Conservation (phyloP, 2,329 filamentous ascomycete genomes). For the Tolypocladium paradoxum region DNA sequence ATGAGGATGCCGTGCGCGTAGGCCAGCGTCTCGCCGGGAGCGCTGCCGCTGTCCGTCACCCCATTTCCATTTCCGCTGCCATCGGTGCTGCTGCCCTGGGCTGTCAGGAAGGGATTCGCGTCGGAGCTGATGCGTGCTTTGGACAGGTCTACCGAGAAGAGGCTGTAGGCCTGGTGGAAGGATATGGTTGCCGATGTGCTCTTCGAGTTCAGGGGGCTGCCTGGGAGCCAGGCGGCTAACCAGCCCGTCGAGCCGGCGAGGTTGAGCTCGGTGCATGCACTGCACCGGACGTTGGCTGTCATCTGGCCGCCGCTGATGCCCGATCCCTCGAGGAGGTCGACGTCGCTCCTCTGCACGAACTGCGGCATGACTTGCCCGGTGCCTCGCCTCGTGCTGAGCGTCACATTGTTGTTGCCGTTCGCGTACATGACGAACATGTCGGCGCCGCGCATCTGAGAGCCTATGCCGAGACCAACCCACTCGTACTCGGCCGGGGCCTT, state of each 20-base stretch:
- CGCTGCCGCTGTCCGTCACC: not conserved
- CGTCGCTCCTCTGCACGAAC: constrained; percentile 29
- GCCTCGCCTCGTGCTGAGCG: constrained; percentile 45
- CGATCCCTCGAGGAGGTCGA: constrained; percentile 48
- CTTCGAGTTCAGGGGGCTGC: constrained; percentile 32
- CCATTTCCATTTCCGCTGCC: not conserved
- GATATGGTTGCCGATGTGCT: constrained; percentile 27
- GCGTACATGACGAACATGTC: constrained; percentile 55
- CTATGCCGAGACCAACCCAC: constrained; percentile 51
- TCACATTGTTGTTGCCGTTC: constrained; percentile 47
- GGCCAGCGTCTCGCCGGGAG: constrained; percentile 17
- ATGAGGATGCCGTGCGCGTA: constrained; percentile 49
- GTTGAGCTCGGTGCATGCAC: constrained; percentile 38
- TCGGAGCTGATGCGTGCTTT: constrained; percentile 34
- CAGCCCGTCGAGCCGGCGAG: constrained; percentile 32
- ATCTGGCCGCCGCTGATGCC: constrained; percentile 42
- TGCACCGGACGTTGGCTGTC: constrained; percentile 48
- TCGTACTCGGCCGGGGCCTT: constrained; percentile 38
- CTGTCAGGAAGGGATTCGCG: constrained; percentile 39
- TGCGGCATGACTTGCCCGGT: constrained; percentile 36
- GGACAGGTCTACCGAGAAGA: constrained; percentile 38
- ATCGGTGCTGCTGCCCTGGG: not conserved
- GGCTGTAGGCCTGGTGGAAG: constrained; percentile 33
- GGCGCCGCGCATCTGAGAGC: constrained; percentile 40
- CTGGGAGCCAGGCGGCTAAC: constrained; percentile 45